Base-by-base conservation (phyloP, 2,329 filamentous ascomycete species). In the Sphaerostilbella broomeana region DNA sequence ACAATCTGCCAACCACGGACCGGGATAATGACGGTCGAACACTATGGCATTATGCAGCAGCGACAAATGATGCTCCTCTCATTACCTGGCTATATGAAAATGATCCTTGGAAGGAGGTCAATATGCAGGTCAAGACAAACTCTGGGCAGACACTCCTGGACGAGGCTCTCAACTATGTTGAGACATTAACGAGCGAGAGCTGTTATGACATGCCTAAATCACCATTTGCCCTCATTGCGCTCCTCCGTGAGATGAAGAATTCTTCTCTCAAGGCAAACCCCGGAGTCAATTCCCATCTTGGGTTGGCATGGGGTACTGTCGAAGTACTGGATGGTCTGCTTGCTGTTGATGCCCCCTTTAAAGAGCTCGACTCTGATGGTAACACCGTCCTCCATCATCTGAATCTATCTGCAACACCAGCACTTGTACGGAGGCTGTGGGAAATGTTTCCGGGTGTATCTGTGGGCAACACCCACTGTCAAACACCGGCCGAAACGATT, bases 41-140 rank as follows among this genome's bases (percentile, higher is more conserved):
- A 19, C 55, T 65, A 9, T 66, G 63, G 63, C 63, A 66, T 39
- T 52, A 57, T 9, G 55, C 53, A 2, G 62, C 61, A 1, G 55
- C 56, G 6, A 60, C 58, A 3, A 54, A 55, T 15, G 61, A 63
- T 24, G 26, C 41, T 2, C 20, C 18, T 1, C 38, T 62, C 4
- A 46, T 65, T 15, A 40, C 50, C 10, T 61, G 53, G 47, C 53
- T 67, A 2, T 43, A 49, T 25, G 32, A 46, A 2, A 40, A 57
- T 7, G 63, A 65, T 34, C 48, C 57, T 4, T 27, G 35, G 15
- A 56, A 47, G 19, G 27, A 46, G 2, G 29, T 48, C 7, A 63
- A 63, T 37, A 39, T 64, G 12, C 42, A 31, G 6, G 47, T 40
- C 1, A 21, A 37, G 2, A 55, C 45, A 16, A 42, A 38, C 1